Evolutionary conservation across 208 protist genomes (phyloP).

Genomic region (Trypanosoma boissoni): DNA sequence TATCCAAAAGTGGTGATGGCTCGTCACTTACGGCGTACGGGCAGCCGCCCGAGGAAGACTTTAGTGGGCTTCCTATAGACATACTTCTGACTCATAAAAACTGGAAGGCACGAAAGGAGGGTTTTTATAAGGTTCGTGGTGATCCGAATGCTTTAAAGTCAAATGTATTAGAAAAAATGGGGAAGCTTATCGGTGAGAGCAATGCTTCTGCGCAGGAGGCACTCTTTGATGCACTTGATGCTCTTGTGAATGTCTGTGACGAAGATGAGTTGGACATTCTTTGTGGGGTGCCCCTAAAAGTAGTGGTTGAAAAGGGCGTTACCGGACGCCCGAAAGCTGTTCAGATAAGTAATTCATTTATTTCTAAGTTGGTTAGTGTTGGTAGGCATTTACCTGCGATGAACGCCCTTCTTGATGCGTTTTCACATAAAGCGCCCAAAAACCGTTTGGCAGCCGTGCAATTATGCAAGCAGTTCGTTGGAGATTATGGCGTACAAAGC

Average conservation of each 20-base stretch:
- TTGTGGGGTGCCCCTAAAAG: constrained; percentile 29
- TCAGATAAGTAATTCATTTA: constrained; percentile 42
- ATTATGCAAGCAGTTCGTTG: constrained; percentile 48
- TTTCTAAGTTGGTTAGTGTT: constrained; percentile 42
- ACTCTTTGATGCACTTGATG: constrained; percentile 51
- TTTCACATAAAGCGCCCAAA: constrained; percentile 65
- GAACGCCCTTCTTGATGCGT: constrained; percentile 34
- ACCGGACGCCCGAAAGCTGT: constrained; percentile 69
- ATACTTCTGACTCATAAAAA: constrained; percentile 53
- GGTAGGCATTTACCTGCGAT: constrained; percentile 51
- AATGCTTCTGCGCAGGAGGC: constrained; percentile 66
- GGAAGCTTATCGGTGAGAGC: constrained; percentile 36
- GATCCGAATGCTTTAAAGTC: constrained; percentile 29
- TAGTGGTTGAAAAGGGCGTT: constrained; percentile 75
- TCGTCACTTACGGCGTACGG: not conserved
- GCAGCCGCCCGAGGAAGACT: constrained; percentile 38
- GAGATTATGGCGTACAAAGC: constrained; percentile 60
- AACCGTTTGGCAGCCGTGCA: constrained; percentile 52
- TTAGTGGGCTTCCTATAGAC: constrained; percentile 39
- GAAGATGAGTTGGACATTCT: constrained; percentile 37
- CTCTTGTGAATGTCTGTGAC: constrained; percentile 38
- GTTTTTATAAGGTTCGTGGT: constrained; percentile 44
- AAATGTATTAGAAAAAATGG: constrained; percentile 37
- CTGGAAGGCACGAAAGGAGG: constrained; percentile 78
- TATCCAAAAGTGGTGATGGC: too few relatives aligned